Base-by-base conservation (phyloP, 169 alveolate species). In the Plasmodium chabaudi region DNA sequence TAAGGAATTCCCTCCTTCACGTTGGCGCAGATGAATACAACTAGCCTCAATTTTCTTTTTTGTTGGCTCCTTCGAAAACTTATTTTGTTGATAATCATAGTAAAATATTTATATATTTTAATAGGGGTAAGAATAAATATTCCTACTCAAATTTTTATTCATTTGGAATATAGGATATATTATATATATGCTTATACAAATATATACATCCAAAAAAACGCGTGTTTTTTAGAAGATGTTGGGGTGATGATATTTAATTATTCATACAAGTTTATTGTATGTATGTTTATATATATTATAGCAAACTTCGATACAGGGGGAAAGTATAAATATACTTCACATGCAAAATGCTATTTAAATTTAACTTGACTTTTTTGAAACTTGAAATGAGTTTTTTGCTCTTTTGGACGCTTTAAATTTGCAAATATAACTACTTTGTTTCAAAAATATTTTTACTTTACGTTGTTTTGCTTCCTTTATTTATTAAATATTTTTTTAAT, bases 1-100 rank as follows among this genome's bases (percentile, higher is more conserved):
- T 74, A 74, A 73, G 88, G 88, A 6, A 74, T 74, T 74, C 88
- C 88, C 88, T 74, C 88, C 23, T 74, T 74, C n/a, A 74, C 88
- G 49, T 74, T 74, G 53, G 88, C 59, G 47, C 88, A 74, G 88
- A 73, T 46, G 63, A 74, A 74, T 46, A 74, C 63, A 42, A 59
- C 27, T 44, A 74, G 34, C 88, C 88, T 59, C 67, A 57, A 13
- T 74, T 65, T 60, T 74, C 74, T 60, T 59, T 74, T 74, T 57
- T 74, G 72, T 63, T 74, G 88, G 72, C 61, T 60, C 46, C 88
- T 74, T 74, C 74, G 53, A 27, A 74, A 47, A 61, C 47, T 46
- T 74, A 67, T 60, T 74, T 74, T 74, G 21, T 57, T 42, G 88
- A 59, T 21, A 53, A 74, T 74, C 88, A 74, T 74, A 74, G 88